phyloP scores from a whole-genome alignment of 306 rosid species.

The Erythrophleum fordii region DNA sequence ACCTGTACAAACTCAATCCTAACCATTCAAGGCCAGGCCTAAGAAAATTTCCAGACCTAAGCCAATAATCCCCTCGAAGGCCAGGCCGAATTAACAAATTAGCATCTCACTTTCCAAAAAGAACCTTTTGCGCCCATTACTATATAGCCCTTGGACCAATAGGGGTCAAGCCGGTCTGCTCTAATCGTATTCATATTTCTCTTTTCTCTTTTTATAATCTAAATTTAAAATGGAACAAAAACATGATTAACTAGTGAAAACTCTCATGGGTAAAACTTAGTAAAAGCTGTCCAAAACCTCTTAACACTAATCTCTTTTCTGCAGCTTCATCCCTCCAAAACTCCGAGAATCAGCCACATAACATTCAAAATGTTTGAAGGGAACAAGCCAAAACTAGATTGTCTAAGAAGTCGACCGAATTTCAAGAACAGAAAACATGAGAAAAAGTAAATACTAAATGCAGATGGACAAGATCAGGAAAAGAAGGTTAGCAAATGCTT shows the following conservation, averaged over 20 bases:
- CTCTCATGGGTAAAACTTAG: background rate
- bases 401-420: background rate
- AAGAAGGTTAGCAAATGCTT: constrained; percentile 2
- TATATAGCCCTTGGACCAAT: too few relatives aligned
- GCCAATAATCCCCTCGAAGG: too few relatives aligned
- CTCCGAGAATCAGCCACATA: background rate
- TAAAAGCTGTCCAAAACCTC: background rate
- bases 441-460: background rate
- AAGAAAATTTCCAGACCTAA: too few relatives aligned
- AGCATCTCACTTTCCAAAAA: too few relatives aligned
- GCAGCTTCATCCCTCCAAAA: background rate
- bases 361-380: background rate
- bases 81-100: too few relatives aligned
- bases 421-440: constrained; percentile 17
- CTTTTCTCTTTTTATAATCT: too few relatives aligned
- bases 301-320: background rate
- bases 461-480: background rate
- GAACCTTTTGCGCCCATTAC: too few relatives aligned
- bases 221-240: too few relatives aligned
- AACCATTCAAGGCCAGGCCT: too few relatives aligned
- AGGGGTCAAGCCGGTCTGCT: too few relatives aligned
- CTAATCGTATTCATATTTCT: too few relatives aligned
- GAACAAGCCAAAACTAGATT: background rate
- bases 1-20: too few relatives aligned
- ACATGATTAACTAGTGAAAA: background rate